phyloP scores from a whole-genome alignment of 768 basidiomycete species.

The Mycena rebaudengoi region DNA sequence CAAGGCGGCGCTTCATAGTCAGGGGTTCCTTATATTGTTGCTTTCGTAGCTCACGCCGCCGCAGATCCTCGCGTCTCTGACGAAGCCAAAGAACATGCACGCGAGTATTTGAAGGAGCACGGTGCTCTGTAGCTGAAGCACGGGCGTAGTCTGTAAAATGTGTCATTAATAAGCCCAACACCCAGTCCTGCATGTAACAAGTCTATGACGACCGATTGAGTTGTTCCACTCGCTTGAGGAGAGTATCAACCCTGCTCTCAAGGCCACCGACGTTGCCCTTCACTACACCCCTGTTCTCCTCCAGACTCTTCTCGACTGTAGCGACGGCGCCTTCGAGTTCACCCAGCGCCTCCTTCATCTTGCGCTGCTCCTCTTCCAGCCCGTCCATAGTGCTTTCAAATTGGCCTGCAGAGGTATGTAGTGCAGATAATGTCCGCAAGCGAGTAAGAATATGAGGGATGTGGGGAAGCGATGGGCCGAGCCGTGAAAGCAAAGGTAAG shows the following conservation, averaged over 20 bases:
- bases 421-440: conserved; percentile 79
- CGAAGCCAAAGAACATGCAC: conserved; percentile 59
- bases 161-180: background rate
- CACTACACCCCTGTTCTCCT: conserved; percentile 75
- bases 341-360: conserved; percentile 65
- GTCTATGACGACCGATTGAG: conserved; percentile 32
- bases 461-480: conserved; percentile 78
- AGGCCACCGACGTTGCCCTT: conserved; percentile 79
- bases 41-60: background rate
- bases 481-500: conserved; percentile 72
- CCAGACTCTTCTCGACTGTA: conserved; percentile 78
- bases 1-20: conserved; percentile 63
- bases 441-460: conserved; percentile 92
- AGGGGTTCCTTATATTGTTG: conserved; percentile 12
- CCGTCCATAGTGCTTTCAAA: conserved; percentile 73
- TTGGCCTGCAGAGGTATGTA: conserved; percentile 85
- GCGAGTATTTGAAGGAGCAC: conserved; percentile 45
- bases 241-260: conserved; percentile 56
- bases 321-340: conserved; percentile 76
- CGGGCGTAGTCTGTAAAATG: background rate
- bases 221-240: conserved; percentile 54
- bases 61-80: conserved; percentile 57
- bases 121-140: conserved; percentile 19
- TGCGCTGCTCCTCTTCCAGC: conserved; percentile 78
- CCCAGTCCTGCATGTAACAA: too few species aligned